phyloP scores from a whole-genome alignment of 176 grass and related monocot species.

The Carex pumila region DNA sequence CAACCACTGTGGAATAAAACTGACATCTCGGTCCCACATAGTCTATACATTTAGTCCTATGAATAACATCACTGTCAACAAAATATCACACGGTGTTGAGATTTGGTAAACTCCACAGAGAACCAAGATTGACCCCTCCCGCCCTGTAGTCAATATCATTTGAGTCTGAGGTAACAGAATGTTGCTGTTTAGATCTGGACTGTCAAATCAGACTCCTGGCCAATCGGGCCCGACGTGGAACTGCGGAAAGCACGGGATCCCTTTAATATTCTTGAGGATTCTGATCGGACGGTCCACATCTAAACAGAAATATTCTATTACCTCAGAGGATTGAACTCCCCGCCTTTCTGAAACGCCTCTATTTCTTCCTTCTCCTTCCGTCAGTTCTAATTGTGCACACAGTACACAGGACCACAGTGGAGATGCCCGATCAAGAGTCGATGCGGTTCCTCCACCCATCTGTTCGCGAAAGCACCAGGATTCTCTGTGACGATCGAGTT shows the following conservation, averaged over 20 bases:
- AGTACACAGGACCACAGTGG: not conserved
- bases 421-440: not conserved
- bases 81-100: not conserved
- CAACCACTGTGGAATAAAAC: not conserved
- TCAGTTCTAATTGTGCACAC: not conserved
- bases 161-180: too few species aligned
- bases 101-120: not conserved
- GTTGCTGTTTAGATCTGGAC: too few species aligned
- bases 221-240: too few species aligned
- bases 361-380: not conserved
- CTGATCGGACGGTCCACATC: too few species aligned
- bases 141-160: not conserved
- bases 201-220: too few species aligned
- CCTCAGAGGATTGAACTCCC: too few species aligned
- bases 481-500: conserved; percentile 4
- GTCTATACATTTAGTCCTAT: not conserved
- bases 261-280: too few species aligned
- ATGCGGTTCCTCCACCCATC: not conserved
- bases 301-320: too few species aligned
- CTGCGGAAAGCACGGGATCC: too few species aligned
- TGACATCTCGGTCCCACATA: not conserved
- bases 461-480: not conserved
- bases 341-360: not conserved
- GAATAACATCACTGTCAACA: not conserved
- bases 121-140: not conserved